Percentiles rank a stretch among this genome's conserved stretches.
Conservation (phyloP, 2,329 filamentous ascomycete genomes). For the Teratosphaeria zuluensis region DNA sequence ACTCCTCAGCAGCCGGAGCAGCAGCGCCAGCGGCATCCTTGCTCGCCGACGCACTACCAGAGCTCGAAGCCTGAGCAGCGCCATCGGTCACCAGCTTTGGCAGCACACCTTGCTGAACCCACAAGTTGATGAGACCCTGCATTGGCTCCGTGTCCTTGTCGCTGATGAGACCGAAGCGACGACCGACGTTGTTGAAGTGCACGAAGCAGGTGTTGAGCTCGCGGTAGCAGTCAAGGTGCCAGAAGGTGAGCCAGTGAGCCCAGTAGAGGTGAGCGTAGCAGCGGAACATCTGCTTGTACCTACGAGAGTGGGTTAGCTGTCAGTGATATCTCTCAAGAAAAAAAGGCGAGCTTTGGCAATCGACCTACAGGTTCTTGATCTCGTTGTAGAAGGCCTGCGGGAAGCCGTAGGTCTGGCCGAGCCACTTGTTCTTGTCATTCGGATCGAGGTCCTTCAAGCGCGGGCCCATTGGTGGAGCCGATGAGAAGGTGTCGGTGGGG, state of each 20-base stretch:
- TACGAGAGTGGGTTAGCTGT: not conserved
- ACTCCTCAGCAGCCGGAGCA: not conserved
- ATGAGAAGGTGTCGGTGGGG: constrained; percentile 70
- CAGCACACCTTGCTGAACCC: constrained; percentile 80
- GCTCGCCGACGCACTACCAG: not conserved
- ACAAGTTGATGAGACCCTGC: constrained; percentile 87
- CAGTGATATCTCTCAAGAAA: not conserved
- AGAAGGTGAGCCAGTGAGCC: constrained; percentile 44
- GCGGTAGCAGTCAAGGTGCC: constrained; percentile 38
- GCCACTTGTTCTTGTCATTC: constrained; percentile 58
- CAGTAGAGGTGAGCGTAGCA: constrained; percentile 46
- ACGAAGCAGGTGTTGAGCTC: constrained; percentile 46
- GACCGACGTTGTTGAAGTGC: constrained; percentile 53
- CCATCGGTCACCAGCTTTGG: constrained; percentile 34
- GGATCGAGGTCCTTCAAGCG: not conserved
- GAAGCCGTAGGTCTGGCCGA: constrained; percentile 77
- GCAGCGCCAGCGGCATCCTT: not conserved
- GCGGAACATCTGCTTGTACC: constrained; percentile 43
- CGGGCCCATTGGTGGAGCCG: constrained; percentile 45
- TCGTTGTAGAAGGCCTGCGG: constrained; percentile 52
- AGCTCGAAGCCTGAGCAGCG: not conserved
- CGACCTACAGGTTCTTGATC: constrained; percentile 54
- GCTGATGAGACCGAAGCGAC: constrained; percentile 67
- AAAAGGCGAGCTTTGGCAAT: not conserved
- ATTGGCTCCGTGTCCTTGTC: constrained; percentile 91